A percentile compares a stretch with the other conserved stretches of the same genome.
Evolutionary conservation across 164 flowering plant species (phyloP).

Genomic region (Buxus sempervirens): DNA sequence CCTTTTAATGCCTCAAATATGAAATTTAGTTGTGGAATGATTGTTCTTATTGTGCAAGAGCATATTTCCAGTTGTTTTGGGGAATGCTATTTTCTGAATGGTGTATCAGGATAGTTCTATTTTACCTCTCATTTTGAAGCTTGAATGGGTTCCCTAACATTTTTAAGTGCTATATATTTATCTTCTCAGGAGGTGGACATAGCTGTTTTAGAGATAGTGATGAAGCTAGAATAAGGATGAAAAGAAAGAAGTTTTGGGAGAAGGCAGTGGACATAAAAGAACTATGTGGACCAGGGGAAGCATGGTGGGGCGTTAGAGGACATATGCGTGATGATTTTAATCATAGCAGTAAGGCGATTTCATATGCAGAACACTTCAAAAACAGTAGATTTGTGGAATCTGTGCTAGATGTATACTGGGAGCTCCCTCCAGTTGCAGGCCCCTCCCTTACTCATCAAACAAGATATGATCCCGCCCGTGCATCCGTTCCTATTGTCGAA

Average conservation of each 20-base stretch:
- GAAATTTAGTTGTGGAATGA: too few relatives aligned
- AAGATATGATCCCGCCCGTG: slow-evolving; percentile 72
- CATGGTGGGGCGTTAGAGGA: slow-evolving; percentile 85
- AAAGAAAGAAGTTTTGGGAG: slow-evolving; percentile 65
- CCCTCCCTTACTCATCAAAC: slow-evolving; percentile 80
- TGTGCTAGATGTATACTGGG: slow-evolving; percentile 69
- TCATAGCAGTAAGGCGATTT: slow-evolving; percentile 48
- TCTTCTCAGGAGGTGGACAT: slow-evolving; percentile 66
- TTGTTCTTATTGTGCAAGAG: too few relatives aligned
- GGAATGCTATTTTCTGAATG: too few relatives aligned
- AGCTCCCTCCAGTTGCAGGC: slow-evolving; percentile 74
- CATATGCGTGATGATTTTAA: slow-evolving; percentile 65
- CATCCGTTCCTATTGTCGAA: slow-evolving; percentile 50
- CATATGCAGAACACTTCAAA: slow-evolving; percentile 47
- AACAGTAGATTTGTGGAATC: slow-evolving; percentile 70
- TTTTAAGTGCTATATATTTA: not conserved
- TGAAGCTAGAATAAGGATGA: slow-evolving; percentile 57
- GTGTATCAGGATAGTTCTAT: too few relatives aligned
- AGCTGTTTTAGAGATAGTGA: slow-evolving; percentile 71
- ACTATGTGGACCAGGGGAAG: slow-evolving; percentile 61
- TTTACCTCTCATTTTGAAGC: not conserved
- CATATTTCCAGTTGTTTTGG: too few relatives aligned
- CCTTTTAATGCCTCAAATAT: too few relatives aligned
- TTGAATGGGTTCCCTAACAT: not conserved
- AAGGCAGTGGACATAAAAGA: slow-evolving; percentile 63